Evolutionary conservation across 352 stramenopile species (phyloP), one percentile per base, ranked within the genome.

Genomic region (Phytophthora agathidicida): DNA sequence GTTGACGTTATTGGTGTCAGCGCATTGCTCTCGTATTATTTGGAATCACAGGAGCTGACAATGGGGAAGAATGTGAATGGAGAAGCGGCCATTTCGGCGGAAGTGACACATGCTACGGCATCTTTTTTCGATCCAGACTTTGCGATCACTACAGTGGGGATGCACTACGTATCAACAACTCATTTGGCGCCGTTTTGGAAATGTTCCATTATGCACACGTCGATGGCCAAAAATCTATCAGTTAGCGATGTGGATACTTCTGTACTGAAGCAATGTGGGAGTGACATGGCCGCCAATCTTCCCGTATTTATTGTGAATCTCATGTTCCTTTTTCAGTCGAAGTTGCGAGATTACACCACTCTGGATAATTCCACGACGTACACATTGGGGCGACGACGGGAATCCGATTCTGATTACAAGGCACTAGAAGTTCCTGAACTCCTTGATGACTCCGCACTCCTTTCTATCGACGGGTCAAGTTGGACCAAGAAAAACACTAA

Each of bases 131-230:
- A 57, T 0, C 53, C 65, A 3, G 71, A 74, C 28, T 74, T 66
- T 20, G 13, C 74, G 2, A 47, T 68, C 14, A 80, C 60, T 11
- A 66, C 54, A 0, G 28, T 73, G n/a, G 71, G 71, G 7, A 77
- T 75, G 71, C 53, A 57, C 19, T 59, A 57, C 13, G 26, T 72
- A 1, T 75, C 65, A 1, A 61, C 67, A 0, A 71, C 62, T 30
- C 58, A 75, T 17, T 42, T 80, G 24, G 71, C 67, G 11, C 58
- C 66, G 0, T 80, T 77, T 47, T 80, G 71, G 71, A 52, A 72
- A 14, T 80, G 71, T 22, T 62, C 63, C 9, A 77, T 80, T 16
- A 32, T 54, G 11, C 60, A 75, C 45, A 75, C 63, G 16, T 63
- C 60, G 1, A 77, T 80, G 71, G 60, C 27, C 22, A 80, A 80